Conservation (phyloP, 2,329 filamentous ascomycete genomes). For the Fusarium dimerum region DNA sequence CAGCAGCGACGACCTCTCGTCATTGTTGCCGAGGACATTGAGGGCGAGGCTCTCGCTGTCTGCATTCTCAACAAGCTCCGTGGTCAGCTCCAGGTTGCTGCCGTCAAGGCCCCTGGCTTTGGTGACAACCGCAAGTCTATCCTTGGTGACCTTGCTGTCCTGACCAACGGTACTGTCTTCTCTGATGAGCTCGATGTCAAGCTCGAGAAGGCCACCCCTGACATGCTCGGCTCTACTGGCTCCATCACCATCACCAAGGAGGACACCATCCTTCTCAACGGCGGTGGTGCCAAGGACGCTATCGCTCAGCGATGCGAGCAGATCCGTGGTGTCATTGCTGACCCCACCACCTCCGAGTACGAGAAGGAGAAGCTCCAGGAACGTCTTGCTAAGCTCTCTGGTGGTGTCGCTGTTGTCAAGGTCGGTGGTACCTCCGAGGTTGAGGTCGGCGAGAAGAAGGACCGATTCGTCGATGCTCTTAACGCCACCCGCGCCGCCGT, state of each 20-base stretch:
- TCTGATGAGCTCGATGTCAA: slow-evolving; percentile 98
- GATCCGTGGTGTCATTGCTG: slow-evolving; percentile 94
- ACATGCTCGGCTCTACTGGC: slow-evolving; percentile 95
- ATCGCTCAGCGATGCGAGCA: slow-evolving; percentile 97
- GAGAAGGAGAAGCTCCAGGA: slow-evolving; percentile 99
- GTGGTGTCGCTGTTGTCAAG: slow-evolving; percentile 99
- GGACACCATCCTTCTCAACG: slow-evolving; percentile 98
- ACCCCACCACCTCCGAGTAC: slow-evolving; percentile 95
- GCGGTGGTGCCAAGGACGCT: slow-evolving; percentile 90
- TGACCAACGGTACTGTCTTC: slow-evolving; percentile 98
- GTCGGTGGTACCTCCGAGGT: slow-evolving; percentile 97
- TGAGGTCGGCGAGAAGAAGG: slow-evolving; percentile 99
- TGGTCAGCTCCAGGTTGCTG: slow-evolving; percentile 96
- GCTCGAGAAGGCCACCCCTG: slow-evolving; percentile 94
- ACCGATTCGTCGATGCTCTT: slow-evolving; percentile 96
- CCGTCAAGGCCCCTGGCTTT: slow-evolving; percentile 98
- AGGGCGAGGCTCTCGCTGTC: slow-evolving; percentile 96
- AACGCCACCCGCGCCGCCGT: slow-evolving; percentile 98
- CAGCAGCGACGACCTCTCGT: slow-evolving; percentile 93
- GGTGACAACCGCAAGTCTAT: slow-evolving; percentile 99
- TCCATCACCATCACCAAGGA: slow-evolving; percentile 99
- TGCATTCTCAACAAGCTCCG: slow-evolving; percentile 99
- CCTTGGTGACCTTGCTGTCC: slow-evolving; percentile 90
- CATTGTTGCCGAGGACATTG: slow-evolving; percentile 99
- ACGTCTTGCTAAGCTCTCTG: slow-evolving; percentile 98